A percentile compares a stretch with the other conserved stretches of the same genome.
Evolutionary conservation across 768 basidiomycete species (phyloP).

Genomic region (Kwoniella botswanensis): DNA sequence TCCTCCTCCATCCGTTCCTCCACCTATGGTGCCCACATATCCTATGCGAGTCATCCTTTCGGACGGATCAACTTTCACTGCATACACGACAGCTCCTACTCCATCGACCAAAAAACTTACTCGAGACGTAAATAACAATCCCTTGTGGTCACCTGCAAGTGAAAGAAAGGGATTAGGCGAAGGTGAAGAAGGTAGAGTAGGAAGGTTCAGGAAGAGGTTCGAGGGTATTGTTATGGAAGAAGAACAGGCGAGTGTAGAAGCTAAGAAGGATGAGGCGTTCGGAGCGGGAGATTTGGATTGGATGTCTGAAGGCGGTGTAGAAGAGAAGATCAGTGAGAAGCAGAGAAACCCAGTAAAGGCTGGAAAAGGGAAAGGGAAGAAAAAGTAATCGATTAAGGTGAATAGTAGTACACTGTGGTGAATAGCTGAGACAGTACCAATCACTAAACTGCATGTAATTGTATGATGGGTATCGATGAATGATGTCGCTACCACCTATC

Average conservation of each 20-base stretch:
- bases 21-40: conserved; percentile 83
- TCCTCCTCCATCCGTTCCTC: conserved; percentile 71
- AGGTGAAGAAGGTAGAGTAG: conserved; percentile 77
- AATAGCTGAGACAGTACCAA: no score
- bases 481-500: no score
- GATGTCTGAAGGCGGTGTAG: conserved; percentile 56
- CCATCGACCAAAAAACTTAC: conserved; percentile 72
- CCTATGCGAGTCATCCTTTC: conserved; percentile 83
- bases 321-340: conserved; percentile 50
- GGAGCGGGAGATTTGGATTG: conserved; percentile 48
- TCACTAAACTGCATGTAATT: no score
- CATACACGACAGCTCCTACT: conserved; percentile 86
- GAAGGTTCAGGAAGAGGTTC: conserved; percentile 78
- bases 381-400: conserved; percentile 42
- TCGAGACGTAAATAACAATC: conserved; percentile 86
- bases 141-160: conserved; percentile 75
- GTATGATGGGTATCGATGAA: no score
- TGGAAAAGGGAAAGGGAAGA: conserved; percentile 31
- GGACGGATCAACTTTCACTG: conserved; percentile 84
- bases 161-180: conserved; percentile 64
- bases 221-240: conserved; percentile 58
- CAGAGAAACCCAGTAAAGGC: conserved; percentile 31
- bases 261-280: conserved; percentile 17
- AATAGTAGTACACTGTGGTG: no score
- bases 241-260: conserved; percentile 7